phyloP scores from a whole-genome alignment of 2,329 filamentous ascomycete species.

The Ophiocordyceps unilateralis region DNA sequence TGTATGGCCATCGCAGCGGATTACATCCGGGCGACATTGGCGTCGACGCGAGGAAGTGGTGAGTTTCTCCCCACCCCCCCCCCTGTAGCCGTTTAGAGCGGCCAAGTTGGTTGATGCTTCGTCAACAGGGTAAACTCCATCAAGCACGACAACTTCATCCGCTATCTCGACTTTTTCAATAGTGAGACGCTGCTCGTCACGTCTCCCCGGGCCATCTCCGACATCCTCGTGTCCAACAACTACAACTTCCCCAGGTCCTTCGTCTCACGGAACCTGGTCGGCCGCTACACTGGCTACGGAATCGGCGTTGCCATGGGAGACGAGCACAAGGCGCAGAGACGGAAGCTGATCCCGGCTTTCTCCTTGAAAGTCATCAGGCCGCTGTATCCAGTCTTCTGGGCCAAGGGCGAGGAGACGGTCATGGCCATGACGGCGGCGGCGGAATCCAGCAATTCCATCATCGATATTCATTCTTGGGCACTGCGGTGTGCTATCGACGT shows the following conservation, averaged over 20 bases:
- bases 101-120: background rate
- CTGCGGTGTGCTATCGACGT: slow-evolving; percentile 16
- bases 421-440: slow-evolving; percentile 2
- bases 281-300: slow-evolving; percentile 49
- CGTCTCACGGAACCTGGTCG: slow-evolving; percentile 47
- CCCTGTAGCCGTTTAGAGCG: too few species aligned
- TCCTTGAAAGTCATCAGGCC: slow-evolving; percentile 14
- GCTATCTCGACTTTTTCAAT: slow-evolving; percentile 43
- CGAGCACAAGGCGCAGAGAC: slow-evolving; percentile 15
- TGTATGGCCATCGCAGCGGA: slow-evolving; percentile 25
- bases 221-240: slow-evolving; percentile 45
- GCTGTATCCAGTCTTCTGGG: slow-evolving; percentile 15
- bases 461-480: slow-evolving; percentile 7
- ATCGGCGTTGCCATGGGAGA: slow-evolving; percentile 15
- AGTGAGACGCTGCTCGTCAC: slow-evolving; percentile 39
- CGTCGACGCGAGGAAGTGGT: background rate
- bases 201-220: slow-evolving; percentile 41
- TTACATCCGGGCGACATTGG: background rate
- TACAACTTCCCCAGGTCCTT: slow-evolving; percentile 50
- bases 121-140: slow-evolving; percentile 34
- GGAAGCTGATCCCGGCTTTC: slow-evolving; percentile 15
- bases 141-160: slow-evolving; percentile 47
- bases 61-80: too few species aligned
- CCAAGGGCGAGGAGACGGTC: slow-evolving; percentile 12
- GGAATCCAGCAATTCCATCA: too few species aligned